These are phyloP conservation scores for Tricholoma saponaceum DNA, from an alignment of 768 basidiomycete species.

Conservation along the genomic window DNA sequence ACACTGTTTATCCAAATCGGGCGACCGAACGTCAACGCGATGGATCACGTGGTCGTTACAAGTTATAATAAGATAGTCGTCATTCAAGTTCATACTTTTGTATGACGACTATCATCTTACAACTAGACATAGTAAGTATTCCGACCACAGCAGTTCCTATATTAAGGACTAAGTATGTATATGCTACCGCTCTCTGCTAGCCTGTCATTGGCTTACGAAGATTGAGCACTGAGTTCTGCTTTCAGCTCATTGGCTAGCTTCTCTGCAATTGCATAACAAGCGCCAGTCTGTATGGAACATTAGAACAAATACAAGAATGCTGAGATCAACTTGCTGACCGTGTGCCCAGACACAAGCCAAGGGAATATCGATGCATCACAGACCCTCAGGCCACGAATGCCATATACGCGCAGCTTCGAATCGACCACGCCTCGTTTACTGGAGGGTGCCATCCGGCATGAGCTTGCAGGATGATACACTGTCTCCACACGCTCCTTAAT, in stretches of 20 bases:
- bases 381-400: constrained; percentile 37
- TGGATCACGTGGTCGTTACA: constrained; percentile 13
- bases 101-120: no score
- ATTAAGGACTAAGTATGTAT: no score
- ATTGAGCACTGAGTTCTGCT: constrained; percentile 19
- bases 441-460: constrained; percentile 41
- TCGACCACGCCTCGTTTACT: constrained; percentile 40
- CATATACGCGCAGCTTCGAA: constrained; percentile 42
- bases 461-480: constrained; percentile 41
- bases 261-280: constrained; percentile 28
- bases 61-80: no score
- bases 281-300: constrained; percentile 22
- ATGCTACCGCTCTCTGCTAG: no score
- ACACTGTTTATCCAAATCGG: constrained; percentile 6
- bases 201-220: no score
- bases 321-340: constrained; percentile 18
- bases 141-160: no score
- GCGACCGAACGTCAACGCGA: constrained; percentile 21
- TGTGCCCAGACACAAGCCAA: constrained; percentile 37
- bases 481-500: constrained; percentile 45
- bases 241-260: constrained; percentile 32
- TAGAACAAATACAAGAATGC: background rate
- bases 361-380: constrained; percentile 40
- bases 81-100: no score
- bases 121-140: no score